These are phyloP conservation scores for Triticum urartu DNA, from an alignment of 176 grass and related monocot species.

Conservation along the genomic window DNA sequence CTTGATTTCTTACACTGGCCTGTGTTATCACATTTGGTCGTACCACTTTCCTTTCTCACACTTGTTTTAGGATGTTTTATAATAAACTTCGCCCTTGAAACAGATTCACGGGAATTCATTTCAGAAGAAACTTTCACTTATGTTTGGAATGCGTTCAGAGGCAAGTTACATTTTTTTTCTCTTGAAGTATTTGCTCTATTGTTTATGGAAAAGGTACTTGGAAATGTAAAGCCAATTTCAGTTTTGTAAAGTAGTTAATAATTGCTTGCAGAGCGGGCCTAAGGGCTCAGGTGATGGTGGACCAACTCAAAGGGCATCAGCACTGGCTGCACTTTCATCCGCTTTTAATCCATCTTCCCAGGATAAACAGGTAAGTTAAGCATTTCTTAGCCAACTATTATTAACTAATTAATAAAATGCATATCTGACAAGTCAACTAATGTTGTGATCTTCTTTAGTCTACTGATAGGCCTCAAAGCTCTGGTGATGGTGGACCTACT, in stretches of 20 bases:
- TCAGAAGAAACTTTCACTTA: constrained; percentile 83
- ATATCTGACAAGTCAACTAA: constrained; percentile 19
- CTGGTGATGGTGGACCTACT: constrained; percentile 60
- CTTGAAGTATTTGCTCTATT: not conserved
- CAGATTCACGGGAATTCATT: constrained; percentile 94
- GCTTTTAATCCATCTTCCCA: constrained; percentile 80
- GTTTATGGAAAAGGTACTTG: not conserved
- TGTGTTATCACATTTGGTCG: not conserved
- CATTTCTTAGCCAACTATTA: not conserved
- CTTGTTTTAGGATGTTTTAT: constrained; percentile 8
- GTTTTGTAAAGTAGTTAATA: not conserved
- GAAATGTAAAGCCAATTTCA: constrained; percentile 2
- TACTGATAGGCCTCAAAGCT: constrained; percentile 44
- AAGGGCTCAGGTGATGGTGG: constrained; percentile 72
- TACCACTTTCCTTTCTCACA: not conserved
- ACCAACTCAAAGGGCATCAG: constrained; percentile 92
- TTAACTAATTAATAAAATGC: not conserved
- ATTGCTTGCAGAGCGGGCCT: constrained; percentile 39
- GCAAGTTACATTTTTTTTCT: constrained; percentile 28
- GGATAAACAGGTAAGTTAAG: constrained; percentile 41
- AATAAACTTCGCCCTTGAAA: constrained; percentile 38
- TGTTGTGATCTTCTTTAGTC: constrained; percentile 29
- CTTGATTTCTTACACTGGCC: not conserved
- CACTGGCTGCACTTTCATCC: constrained; percentile 85
- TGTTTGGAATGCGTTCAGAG: constrained; percentile 80